Evolutionary conservation across 306 rosid species (phyloP).

Genomic region (Vachellia pachyceras): DNA sequence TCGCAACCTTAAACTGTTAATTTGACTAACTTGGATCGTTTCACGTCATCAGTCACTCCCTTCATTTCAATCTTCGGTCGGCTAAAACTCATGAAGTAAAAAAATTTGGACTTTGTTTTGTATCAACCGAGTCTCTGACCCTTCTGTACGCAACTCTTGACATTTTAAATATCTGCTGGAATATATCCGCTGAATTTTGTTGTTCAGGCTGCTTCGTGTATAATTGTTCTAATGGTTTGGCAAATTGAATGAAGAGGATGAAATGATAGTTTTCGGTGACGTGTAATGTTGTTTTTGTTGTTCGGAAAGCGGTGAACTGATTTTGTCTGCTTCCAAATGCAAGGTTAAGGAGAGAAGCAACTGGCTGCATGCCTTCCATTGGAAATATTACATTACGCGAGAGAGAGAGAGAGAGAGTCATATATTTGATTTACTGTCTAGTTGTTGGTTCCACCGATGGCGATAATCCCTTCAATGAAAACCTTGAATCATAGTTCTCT

Average conservation of each 20-base stretch:
- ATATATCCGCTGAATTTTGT: not conserved
- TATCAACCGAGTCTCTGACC: not conserved
- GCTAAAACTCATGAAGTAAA: not conserved
- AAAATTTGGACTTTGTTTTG: not conserved
- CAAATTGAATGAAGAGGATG: not conserved
- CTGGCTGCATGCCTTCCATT: conserved; percentile 4
- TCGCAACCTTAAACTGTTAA: conserved; percentile 30
- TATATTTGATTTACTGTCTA: not conserved
- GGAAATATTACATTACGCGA: not conserved
- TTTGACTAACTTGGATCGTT: conserved; percentile 33
- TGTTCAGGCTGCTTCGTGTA: not conserved
- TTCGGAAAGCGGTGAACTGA: not conserved
- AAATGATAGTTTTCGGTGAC: conserved; percentile 6
- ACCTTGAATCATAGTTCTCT: not conserved
- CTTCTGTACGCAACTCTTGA: not conserved
- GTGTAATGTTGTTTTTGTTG: not conserved
- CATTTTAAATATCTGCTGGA: not conserved
- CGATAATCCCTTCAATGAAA: not conserved
- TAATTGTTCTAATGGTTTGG: not conserved
- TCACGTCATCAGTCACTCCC: conserved; percentile 41
- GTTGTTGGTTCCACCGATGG: not conserved
- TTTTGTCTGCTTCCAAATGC: conserved; percentile 8
- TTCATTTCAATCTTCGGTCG: not conserved
- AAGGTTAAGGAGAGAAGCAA: conserved; percentile 8
- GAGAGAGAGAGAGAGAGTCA: no score